Evolutionary conservation across 305 asterid genomes (phyloP).

Genomic region (Ilex paraguariensis): DNA sequence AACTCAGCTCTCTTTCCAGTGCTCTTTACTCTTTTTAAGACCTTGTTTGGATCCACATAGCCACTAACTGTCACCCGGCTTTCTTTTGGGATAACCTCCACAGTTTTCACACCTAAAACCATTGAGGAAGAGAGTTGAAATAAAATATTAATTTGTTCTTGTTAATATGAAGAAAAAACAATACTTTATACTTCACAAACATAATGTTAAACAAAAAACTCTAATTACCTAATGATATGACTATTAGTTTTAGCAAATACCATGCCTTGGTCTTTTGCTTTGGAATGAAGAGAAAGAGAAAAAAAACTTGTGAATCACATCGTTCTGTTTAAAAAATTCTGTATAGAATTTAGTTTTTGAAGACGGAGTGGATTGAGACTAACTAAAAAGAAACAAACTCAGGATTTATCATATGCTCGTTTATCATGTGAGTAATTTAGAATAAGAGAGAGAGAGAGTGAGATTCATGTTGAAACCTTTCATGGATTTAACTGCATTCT

Average conservation of each 20-base stretch:
- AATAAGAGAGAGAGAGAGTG: too few relatives aligned
- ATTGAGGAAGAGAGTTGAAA: background rate
- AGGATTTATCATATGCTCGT: too few relatives aligned
- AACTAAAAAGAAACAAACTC: too few relatives aligned
- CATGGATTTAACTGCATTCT: conserved; percentile 60
- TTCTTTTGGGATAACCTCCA: conserved; percentile 72
- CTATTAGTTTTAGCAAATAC: too few relatives aligned
- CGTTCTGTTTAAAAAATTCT: too few relatives aligned
- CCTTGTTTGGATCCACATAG: conserved; percentile 61
- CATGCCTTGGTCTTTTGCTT: too few relatives aligned
- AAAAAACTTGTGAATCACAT: too few relatives aligned
- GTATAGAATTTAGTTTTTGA: too few relatives aligned
- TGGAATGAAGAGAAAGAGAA: too few relatives aligned
- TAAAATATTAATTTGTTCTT: background rate
- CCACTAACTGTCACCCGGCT: conserved; percentile 76
- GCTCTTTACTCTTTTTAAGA: conserved; percentile 62
- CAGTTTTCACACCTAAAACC: conserved; percentile 55
- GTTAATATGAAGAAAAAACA: background rate
- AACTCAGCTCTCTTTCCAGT: conserved; percentile 86
- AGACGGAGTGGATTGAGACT: too few relatives aligned
- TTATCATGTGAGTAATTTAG: too few relatives aligned
- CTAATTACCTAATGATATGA: background rate
- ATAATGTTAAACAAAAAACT: background rate
- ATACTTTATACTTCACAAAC: background rate
- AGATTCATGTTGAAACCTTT: conserved; percentile 55